Base-by-base conservation (phyloP, 2,329 filamentous ascomycete species). In the Chaetomium sp. region DNA sequence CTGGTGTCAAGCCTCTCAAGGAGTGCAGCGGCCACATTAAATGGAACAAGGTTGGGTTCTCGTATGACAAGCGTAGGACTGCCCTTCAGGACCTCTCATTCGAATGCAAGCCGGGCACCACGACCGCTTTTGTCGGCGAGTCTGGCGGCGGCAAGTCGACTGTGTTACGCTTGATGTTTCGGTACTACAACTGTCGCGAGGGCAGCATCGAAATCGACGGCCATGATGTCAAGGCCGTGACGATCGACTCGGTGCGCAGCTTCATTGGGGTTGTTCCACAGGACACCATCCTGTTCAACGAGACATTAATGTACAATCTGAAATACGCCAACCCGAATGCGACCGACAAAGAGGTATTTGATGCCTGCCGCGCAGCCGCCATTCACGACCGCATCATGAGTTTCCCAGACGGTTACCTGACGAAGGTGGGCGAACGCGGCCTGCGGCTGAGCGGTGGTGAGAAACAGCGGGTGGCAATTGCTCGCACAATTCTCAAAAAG, bases 141-240 rank as follows among this genome's bases (percentile, higher is more conserved):
- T 97, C 92, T 36, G 94, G 94, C 46, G 94, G 94, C 57, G 94
- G 94, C 62, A 99, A 99, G 71, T 97, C 92, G 2, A 99, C 94
- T 0, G 82, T 99, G 33, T 96, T 99, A 76, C 87, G 94, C 50
- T 81, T 97, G 49, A 85, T 99, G 69, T 97, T 96, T 78, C 88
- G 94, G 14, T 99, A 96, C 72, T 99, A 97, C 76, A 95, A 96
- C 68, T 83, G 86, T 53, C 79, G 85, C 52, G 80, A 84, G 51
- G 94, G 94, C 38, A 84, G 78, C 66, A 95, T 97, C 55, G 82
- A 87, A 66, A 77, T 99, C 53, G 94, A 97, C 67, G 90, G 87
- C 6, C 81, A 85, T 57, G 84, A 96, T 67, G 88, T 96, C 49
- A 84, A 88, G 69, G 85, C 91, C 62, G 75, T 96, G 57, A 95